Conservation (phyloP, 2,329 filamentous ascomycete species). For the Diplodia mutila region DNA sequence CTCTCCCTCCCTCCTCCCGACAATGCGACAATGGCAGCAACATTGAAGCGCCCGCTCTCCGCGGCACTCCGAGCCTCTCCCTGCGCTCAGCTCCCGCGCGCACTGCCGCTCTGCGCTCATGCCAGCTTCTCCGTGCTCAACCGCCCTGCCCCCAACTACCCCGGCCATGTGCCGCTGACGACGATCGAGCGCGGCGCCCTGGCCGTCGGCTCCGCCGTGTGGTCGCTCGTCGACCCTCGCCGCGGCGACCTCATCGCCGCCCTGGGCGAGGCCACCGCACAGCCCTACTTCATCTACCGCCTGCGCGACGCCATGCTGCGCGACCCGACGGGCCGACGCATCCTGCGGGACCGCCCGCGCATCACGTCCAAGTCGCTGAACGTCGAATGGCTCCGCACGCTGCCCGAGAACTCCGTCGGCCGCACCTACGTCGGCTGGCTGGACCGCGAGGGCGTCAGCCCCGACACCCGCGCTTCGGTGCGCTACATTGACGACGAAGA, state of each 20-base stretch:
- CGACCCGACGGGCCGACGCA: slow-evolving; percentile 80
- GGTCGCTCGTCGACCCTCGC: slow-evolving; percentile 71
- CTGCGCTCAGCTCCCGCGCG: slow-evolving; percentile 4
- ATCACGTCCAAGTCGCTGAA: slow-evolving; percentile 75
- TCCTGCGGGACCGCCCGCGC: slow-evolving; percentile 85
- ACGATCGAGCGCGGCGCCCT: slow-evolving; percentile 74
- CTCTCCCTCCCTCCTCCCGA: neutral
- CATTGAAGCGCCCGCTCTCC: slow-evolving; percentile 15
- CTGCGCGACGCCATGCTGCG: slow-evolving; percentile 91
- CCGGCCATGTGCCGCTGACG: slow-evolving; percentile 89
- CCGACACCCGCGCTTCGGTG: slow-evolving; percentile 81
- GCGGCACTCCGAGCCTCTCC: neutral
- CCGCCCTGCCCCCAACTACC: slow-evolving; percentile 84
- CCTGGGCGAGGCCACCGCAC: slow-evolving; percentile 91
- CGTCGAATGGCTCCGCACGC: slow-evolving; percentile 69
- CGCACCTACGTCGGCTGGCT: slow-evolving; percentile 85
- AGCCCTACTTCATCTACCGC: slow-evolving; percentile 91
- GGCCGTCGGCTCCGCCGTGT: slow-evolving; percentile 63
- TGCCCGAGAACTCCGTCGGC: slow-evolving; percentile 77
- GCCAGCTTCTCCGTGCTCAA: slow-evolving; percentile 75
- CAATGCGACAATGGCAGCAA: slow-evolving; percentile 22
- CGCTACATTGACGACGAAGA: slow-evolving; percentile 93
- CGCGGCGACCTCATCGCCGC: slow-evolving; percentile 91
- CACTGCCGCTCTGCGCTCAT: slow-evolving; percentile 1
- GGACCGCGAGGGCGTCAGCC: slow-evolving; percentile 90